These are phyloP conservation scores for Chaetomium sp. DNA, from an alignment of 2,329 filamentous ascomycete genomes.

Conservation along the genomic window DNA sequence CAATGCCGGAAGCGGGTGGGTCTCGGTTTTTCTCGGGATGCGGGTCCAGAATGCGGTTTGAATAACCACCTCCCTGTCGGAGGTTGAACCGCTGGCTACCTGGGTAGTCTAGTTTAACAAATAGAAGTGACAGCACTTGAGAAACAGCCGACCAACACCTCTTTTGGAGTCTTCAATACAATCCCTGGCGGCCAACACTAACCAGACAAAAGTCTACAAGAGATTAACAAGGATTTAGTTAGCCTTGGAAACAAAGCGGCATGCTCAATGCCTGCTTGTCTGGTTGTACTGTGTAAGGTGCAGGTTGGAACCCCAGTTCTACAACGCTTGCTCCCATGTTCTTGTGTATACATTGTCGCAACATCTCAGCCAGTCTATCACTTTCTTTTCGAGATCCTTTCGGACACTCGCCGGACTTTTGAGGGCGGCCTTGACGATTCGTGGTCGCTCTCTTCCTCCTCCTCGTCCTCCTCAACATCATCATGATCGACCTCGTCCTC, in stretches of 20 bases:
- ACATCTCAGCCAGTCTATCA: constrained; percentile 20
- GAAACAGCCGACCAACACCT: not conserved
- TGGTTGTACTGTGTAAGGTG: too few species aligned
- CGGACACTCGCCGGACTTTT: constrained; percentile 42
- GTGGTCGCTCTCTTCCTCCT: constrained; percentile 38
- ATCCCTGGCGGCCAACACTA: not conserved
- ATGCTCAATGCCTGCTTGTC: too few species aligned
- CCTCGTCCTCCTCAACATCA: constrained; percentile 41
- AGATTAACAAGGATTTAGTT: too few species aligned
- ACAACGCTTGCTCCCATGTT: not conserved
- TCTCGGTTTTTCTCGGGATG: constrained; percentile 1
- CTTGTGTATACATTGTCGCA: not conserved
- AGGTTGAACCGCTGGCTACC: not conserved
- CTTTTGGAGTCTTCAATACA: not conserved
- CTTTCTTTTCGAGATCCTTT: constrained; percentile 39
- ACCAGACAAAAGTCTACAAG: not conserved
- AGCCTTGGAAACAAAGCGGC: too few species aligned
- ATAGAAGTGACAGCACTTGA: not conserved
- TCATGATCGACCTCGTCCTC: constrained; percentile 43
- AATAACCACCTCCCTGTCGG: not conserved
- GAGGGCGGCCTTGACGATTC: constrained; percentile 40
- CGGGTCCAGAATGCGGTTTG: not conserved
- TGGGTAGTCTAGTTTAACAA: not conserved
- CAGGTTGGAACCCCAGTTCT: not conserved
- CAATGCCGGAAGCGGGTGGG: not conserved